Percentiles rank a stretch among this genome's conserved stretches.
Evolutionary conservation across 1,284 basidiomycete species (phyloP).

Genomic region (Tetrapyrgos nigripes): DNA sequence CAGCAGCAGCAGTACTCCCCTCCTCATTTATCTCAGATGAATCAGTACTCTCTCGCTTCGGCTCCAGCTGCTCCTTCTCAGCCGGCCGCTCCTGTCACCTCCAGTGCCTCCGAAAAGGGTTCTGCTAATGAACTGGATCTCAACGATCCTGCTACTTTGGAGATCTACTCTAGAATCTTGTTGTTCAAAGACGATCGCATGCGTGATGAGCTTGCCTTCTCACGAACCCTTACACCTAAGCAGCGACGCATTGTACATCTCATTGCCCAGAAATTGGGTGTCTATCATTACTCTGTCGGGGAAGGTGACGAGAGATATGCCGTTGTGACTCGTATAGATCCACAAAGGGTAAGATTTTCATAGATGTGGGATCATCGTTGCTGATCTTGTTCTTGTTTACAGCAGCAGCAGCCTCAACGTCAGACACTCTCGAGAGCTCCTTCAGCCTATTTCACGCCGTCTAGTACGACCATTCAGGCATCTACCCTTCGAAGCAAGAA

Average conservation of each 20-base stretch:
- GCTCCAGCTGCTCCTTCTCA: slow-evolving; percentile 47
- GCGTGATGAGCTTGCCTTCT: slow-evolving; percentile 97
- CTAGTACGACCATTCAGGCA: slow-evolving; percentile 45
- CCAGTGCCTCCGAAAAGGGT: slow-evolving; percentile 64
- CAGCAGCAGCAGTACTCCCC: slow-evolving; percentile 66
- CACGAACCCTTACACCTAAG: slow-evolving; percentile 81
- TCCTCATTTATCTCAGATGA: slow-evolving; percentile 69
- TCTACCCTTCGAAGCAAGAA: slow-evolving; percentile 86
- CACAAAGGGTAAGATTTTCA: slow-evolving; percentile 64
- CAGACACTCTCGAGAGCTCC: slow-evolving; percentile 75
- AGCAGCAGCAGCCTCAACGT: slow-evolving; percentile 43
- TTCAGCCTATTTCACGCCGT: slow-evolving; percentile 70
- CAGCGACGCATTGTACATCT: slow-evolving; percentile 95
- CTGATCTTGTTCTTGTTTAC: slow-evolving; percentile 23
- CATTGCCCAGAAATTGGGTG: slow-evolving; percentile 93
- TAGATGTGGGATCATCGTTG: slow-evolving; percentile 12
- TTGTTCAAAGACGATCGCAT: slow-evolving; percentile 98
- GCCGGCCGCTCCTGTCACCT: slow-evolving; percentile 50
- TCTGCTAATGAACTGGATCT: slow-evolving; percentile 84
- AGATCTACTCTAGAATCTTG: slow-evolving; percentile 96
- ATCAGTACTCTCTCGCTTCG: slow-evolving; percentile 55
- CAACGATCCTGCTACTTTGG: slow-evolving; percentile 94
- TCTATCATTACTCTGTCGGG: slow-evolving; percentile 94
- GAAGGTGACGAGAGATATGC: slow-evolving; percentile 94
- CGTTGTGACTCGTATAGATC: slow-evolving; percentile 88